phyloP scores from a whole-genome alignment of 768 basidiomycete genomes.

The Candolleomyces aberdarensis region DNA sequence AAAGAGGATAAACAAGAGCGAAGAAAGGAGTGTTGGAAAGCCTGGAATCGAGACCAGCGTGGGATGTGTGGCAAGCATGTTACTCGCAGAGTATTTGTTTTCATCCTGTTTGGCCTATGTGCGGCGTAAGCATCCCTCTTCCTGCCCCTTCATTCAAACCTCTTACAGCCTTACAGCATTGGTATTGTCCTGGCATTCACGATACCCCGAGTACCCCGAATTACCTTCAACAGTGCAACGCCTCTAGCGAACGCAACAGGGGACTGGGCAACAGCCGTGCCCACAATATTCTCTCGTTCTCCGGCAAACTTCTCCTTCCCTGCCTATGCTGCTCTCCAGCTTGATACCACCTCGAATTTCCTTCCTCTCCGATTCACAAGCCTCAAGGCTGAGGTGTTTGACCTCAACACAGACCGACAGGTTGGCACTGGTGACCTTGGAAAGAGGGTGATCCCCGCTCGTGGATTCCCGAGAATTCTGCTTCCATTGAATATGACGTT shows the following conservation, averaged over 20 bases:
- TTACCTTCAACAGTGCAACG: conserved; percentile 53
- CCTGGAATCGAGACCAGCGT: conserved; percentile 75
- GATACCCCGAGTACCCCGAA: conserved; percentile 77
- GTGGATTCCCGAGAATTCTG: conserved; percentile 57
- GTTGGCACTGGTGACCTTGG: conserved; percentile 70
- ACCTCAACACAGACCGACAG: conserved; percentile 58
- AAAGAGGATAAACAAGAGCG: conserved; percentile 56
- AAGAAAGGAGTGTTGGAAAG: conserved; percentile 60
- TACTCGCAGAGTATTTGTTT: conserved; percentile 69
- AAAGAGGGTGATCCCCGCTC: conserved; percentile 60
- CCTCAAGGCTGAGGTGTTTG: conserved; percentile 67
- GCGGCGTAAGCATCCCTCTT: conserved; percentile 33
- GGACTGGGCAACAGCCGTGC: conserved; percentile 51
- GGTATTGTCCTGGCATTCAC: conserved; percentile 73
- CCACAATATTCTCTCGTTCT: conserved; percentile 62
- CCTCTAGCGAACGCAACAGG: conserved; percentile 65
- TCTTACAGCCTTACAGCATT: conserved; percentile 36
- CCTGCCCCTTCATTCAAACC: conserved; percentile 7
- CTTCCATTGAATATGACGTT: conserved; percentile 87
- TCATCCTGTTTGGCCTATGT: conserved; percentile 60
- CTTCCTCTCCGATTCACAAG: conserved; percentile 73
- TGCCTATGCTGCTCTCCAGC: conserved; percentile 67
- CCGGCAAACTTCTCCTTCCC: conserved; percentile 93
- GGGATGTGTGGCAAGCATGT: conserved; percentile 82
- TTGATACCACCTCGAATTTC: conserved; percentile 72